Evolutionary conservation across 1,284 basidiomycete genomes (phyloP), one percentile per base, ranked within the genome.

Genomic region (Tilletia caries): DNA sequence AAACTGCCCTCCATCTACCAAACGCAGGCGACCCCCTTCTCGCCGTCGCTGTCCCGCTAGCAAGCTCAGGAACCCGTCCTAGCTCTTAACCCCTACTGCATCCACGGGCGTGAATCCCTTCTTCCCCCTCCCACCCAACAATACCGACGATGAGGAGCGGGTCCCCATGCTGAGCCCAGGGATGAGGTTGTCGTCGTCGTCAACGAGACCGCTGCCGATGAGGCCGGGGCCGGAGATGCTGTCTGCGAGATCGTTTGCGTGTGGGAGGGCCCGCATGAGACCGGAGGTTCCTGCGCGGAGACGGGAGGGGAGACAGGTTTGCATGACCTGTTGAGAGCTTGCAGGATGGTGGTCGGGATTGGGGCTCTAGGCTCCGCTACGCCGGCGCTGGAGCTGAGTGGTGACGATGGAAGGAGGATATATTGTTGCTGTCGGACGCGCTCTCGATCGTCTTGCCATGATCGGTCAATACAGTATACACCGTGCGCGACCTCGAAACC

Each of bases 221-320:
- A n/a, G 37, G 37, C 15, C 8, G 37, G 50, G 44, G 43, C 20
- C n/a, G n/a, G n/a, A n/a, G n/a, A 64, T 13, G 6, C 32, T 74
- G 75, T 50, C 32, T 29, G 37, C 18, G 27, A 41, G 27, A 60
- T 71, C 37, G 27, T 25, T 18, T 3, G 46, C 66, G 25, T 65
- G 68, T 32, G 80, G 81, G 75, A 93, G 89, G n/a, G 95, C 94
- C 81, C 98, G 95, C 84, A 98, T 88, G 72, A 98, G 88, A 2
- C 92, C 89, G 0, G 92, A 92, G 5, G 91, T 88, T 29, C 95
- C 95, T 0, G 94, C 95, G n/a, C 92, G 89, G 68, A 98, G 86
- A 23, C 95, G 89, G 4, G 94, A 92, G 0, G 93, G 87, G 83
- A 96, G 98, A 0, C 92, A 92, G 0, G 92, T 91, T 73, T 89